These are phyloP conservation scores for Colletotrichum sp. DNA, from an alignment of 2,329 filamentous ascomycete species.

Conservation along the genomic window DNA sequence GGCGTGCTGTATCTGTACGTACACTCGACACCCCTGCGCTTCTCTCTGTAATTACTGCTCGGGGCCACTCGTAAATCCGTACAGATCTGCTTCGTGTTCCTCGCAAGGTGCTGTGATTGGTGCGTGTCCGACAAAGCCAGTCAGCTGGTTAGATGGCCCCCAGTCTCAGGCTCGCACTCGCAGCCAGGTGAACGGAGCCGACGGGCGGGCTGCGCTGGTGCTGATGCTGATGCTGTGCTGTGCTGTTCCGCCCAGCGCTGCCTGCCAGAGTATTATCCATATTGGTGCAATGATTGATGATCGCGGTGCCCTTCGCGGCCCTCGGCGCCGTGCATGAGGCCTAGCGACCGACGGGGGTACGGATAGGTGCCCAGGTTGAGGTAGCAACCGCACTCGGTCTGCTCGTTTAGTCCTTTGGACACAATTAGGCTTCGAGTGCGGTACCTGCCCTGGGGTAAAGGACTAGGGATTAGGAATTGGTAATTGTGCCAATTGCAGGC, in stretches of 20 bases:
- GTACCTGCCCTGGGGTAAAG: neutral
- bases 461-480: neutral
- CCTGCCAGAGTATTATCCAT: neutral
- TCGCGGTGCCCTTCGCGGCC: neutral
- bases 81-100: neutral
- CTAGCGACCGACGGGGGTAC: neutral
- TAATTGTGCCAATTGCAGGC: neutral
- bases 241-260: neutral
- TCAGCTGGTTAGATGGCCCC: neutral
- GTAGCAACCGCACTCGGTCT: slow-evolving; percentile 10
- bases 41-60: neutral
- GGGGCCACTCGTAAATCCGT: slow-evolving; percentile 15
- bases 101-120: slow-evolving; percentile 9
- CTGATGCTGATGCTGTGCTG: neutral
- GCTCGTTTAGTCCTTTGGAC: neutral
- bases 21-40: neutral
- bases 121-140: slow-evolving; percentile 3
- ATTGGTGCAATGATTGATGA: neutral
- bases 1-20: neutral
- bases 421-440: neutral
- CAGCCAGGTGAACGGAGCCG: slow-evolving; percentile 8
- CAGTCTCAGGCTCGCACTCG: slow-evolving; percentile 12
- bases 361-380: neutral
- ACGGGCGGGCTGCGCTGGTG: slow-evolving; percentile 10
- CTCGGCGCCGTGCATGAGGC: neutral